Evolutionary conservation across 1,284 basidiomycete genomes (phyloP).

Genomic region (Mrakiaceae sp.): DNA sequence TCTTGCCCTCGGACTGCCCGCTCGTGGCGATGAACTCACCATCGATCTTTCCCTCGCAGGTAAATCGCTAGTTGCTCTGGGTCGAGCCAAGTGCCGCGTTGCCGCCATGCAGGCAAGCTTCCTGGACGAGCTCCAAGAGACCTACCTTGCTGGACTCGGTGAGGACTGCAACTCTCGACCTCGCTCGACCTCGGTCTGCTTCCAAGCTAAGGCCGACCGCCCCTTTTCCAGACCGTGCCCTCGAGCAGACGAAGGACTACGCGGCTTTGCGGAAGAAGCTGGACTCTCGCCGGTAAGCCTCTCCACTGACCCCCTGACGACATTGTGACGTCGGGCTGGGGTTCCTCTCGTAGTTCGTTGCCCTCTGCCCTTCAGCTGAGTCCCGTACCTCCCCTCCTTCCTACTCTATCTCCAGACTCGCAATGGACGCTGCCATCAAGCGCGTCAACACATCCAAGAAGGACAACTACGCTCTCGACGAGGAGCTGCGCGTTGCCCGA

Average conservation of each 20-base stretch:
- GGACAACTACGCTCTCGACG: conserved; percentile 58
- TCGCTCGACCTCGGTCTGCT: background rate
- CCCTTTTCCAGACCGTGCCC: conserved; percentile 14
- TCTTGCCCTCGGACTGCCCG: background rate
- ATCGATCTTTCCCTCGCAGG: conserved; percentile 32
- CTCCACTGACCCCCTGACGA: too few relatives aligned
- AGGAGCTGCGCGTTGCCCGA: conserved; percentile 57
- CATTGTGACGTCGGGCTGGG: too few relatives aligned
- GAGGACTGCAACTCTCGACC: conserved; percentile 1
- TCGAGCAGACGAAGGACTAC: conserved; percentile 33
- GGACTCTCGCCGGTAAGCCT: conserved; percentile 57
- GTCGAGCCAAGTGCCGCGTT: conserved; percentile 66
- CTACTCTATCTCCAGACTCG: conserved; percentile 41
- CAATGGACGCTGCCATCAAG: conserved; percentile 61
- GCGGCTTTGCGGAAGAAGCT: conserved; percentile 42
- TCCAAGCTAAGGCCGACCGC: background rate
- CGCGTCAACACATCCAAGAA: conserved; percentile 46
- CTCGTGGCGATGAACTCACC: conserved; percentile 2
- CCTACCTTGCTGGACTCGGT: conserved; percentile 52
- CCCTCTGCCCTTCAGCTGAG: too few relatives aligned
- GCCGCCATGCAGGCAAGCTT: conserved; percentile 69
- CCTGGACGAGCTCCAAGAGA: conserved; percentile 55
- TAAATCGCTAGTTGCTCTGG: conserved; percentile 57
- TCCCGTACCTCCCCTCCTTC: background rate
- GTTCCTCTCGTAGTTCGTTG: too few relatives aligned